phyloP scores from a whole-genome alignment of 441 rosid species.

The Breynia disticha region DNA sequence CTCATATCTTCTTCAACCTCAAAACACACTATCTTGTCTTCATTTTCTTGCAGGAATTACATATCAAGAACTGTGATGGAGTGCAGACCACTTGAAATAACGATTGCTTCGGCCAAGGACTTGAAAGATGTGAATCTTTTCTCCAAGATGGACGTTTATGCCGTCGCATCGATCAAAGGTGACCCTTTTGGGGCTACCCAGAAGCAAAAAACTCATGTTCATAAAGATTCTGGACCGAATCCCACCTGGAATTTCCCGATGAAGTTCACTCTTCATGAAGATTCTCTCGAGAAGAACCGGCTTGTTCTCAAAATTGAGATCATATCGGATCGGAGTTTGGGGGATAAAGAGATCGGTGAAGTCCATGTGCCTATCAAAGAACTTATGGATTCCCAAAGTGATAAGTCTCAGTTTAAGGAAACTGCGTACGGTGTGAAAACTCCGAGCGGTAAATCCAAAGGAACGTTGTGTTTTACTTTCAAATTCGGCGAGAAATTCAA shows the following conservation, averaged over 20 bases:
- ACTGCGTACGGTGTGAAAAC: slow-evolving; percentile 39
- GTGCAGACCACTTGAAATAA: slow-evolving; percentile 43
- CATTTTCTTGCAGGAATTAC: too few species aligned
- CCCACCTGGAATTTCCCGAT: slow-evolving; percentile 48
- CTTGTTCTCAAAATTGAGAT: slow-evolving; percentile 30
- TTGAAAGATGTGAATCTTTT: slow-evolving; percentile 48
- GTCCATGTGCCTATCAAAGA: slow-evolving; percentile 53
- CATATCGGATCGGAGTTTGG: slow-evolving; percentile 42
- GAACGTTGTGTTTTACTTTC: slow-evolving; percentile 36
- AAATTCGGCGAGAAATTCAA: slow-evolving; percentile 41
- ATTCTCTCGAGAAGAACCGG: slow-evolving; percentile 34
- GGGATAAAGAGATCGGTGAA: slow-evolving; percentile 51
- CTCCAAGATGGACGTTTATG: slow-evolving; percentile 63
- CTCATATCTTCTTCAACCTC: too few species aligned
- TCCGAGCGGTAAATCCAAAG: slow-evolving; percentile 49
- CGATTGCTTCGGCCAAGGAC: slow-evolving; percentile 36
- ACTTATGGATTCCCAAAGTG: slow-evolving; percentile 17
- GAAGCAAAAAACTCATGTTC: slow-evolving; percentile 38
- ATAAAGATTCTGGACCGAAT: slow-evolving; percentile 45
- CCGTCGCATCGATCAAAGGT: slow-evolving; percentile 35
- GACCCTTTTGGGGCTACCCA: slow-evolving; percentile 27
- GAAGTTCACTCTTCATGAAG: slow-evolving; percentile 39
- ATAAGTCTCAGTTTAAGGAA: slow-evolving; percentile 3
- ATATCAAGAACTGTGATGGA: slow-evolving; percentile 28
- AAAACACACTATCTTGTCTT: too few species aligned